phyloP scores from a whole-genome alignment of 202 grass and related monocot genomes.

The Schoenoplectus tabernaemontani region DNA sequence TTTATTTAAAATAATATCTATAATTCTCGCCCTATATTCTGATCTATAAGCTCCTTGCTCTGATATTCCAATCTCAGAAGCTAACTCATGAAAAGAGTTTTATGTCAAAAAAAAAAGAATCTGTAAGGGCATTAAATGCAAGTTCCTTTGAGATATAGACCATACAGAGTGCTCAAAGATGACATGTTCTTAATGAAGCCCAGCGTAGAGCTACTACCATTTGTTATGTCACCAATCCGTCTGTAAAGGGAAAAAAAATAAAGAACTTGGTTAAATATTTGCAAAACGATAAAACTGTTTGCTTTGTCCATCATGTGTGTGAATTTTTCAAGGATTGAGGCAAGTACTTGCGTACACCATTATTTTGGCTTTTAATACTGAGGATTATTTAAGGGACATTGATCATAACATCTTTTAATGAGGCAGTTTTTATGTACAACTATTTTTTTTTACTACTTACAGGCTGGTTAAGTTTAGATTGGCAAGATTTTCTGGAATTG shows the following conservation, averaged over 20 bases:
- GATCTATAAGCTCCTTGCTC: background rate
- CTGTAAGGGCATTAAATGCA: background rate
- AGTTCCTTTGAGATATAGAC: background rate
- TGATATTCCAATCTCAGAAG: background rate
- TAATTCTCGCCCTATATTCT: background rate
- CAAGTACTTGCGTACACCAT: no score
- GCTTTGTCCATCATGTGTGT: background rate
- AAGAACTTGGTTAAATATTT: background rate
- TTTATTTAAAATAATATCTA: background rate
- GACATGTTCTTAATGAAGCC: conserved; percentile 57
- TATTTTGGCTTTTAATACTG: background rate
- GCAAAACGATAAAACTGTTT: background rate
- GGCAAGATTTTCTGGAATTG: conserved; percentile 55
- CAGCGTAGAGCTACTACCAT: conserved; percentile 56
- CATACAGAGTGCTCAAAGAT: conserved; percentile 49
- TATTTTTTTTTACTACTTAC: conserved; percentile 40
- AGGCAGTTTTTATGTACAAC: background rate
- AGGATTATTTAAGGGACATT: background rate
- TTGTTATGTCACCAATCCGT: conserved; percentile 69
- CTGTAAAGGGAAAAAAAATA: conserved; percentile 29
- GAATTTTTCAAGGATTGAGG: no score
- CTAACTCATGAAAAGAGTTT: background rate
- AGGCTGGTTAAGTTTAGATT: conserved; percentile 55
- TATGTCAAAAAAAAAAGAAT: background rate
- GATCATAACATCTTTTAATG: background rate